These are phyloP conservation scores for Staphylotrichum tortipilum DNA, from an alignment of 495 filamentous ascomycete genomes.

Conservation along the genomic window DNA sequence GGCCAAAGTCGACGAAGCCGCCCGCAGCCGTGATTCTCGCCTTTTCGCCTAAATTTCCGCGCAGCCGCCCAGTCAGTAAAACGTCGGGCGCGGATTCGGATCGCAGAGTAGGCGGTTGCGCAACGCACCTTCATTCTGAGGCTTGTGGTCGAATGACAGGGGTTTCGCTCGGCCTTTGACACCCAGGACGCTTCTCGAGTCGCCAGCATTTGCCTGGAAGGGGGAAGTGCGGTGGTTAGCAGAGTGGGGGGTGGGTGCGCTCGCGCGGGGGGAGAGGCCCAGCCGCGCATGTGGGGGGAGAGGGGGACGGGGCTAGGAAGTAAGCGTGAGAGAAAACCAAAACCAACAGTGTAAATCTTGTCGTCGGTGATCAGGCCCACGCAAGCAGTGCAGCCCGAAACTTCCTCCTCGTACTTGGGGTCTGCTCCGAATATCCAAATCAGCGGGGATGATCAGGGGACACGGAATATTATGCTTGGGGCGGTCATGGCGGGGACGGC, in stretches of 20 bases:
- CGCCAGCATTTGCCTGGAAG: constrained; percentile 89
- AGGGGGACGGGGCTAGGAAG: not conserved
- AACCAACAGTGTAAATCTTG: constrained; percentile 82
- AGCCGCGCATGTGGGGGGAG: not conserved
- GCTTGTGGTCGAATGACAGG: constrained; percentile 96
- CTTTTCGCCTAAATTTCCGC: constrained; percentile 65
- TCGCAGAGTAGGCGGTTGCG: not conserved
- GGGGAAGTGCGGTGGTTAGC: constrained; percentile 16
- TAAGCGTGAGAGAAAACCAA: not conserved
- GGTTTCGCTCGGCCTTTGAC: constrained; percentile 96
- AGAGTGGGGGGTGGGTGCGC: constrained; percentile 6
- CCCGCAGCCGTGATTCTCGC: constrained; percentile 90
- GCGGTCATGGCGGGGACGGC: not conserved
- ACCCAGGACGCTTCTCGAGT: constrained; percentile 87
- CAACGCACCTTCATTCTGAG: constrained; percentile 81
- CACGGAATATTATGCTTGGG: not conserved
- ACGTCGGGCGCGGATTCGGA: not conserved
- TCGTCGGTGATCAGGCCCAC: constrained; percentile 78
- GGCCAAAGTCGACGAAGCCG: constrained; percentile 96
- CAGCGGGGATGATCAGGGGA: constrained; percentile 7
- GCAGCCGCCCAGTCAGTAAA: constrained; percentile 17
- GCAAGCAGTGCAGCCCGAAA: constrained; percentile 94
- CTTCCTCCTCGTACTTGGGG: constrained; percentile 92
- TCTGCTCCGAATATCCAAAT: constrained; percentile 46
- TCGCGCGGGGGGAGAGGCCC: not conserved